Conservation (phyloP, 2,329 filamentous ascomycete species). For the Graphiopsis chlorocephala region DNA sequence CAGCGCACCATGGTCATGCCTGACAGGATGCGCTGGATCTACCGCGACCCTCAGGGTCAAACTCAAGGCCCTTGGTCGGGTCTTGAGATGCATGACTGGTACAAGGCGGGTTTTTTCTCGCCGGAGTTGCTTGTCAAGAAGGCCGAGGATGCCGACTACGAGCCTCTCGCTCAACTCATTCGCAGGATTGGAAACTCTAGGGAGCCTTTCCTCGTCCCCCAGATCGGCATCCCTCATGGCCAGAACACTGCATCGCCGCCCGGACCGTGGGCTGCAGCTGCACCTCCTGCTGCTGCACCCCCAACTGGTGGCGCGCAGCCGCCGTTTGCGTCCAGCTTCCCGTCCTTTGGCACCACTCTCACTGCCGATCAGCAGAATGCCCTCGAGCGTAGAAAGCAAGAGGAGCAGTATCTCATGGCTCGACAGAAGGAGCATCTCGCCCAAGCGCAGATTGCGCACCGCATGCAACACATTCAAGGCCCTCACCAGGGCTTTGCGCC, state of each 20-base stretch:
- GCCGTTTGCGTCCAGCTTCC: constrained; percentile 89
- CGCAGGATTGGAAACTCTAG: constrained; percentile 94
- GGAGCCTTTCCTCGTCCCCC: constrained; percentile 94
- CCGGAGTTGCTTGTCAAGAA: constrained; percentile 93
- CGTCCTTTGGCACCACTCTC: constrained; percentile 91
- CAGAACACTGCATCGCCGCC: constrained; percentile 36
- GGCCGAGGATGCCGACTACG: constrained; percentile 88
- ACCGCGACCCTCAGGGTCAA: constrained; percentile 88
- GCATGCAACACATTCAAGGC: constrained; percentile 66
- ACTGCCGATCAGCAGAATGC: constrained; percentile 99
- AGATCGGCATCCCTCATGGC: constrained; percentile 92
- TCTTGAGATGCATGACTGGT: constrained; percentile 99
- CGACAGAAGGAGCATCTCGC: constrained; percentile 91
- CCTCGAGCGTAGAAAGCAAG: constrained; percentile 90
- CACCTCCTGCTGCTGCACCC: constrained; percentile 22
- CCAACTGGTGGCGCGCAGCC: constrained; percentile 56
- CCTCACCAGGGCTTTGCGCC: constrained; percentile 43
- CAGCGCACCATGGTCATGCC: constrained; percentile 97
- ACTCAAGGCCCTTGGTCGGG: constrained; percentile 94
- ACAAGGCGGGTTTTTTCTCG: constrained; percentile 97
- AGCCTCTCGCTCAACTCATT: constrained; percentile 91
- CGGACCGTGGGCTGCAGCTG: constrained; percentile 41
- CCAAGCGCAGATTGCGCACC: constrained; percentile 75
- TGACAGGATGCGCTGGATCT: constrained; percentile 97
- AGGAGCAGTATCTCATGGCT: constrained; percentile 96